phyloP scores from a whole-genome alignment of 1,284 basidiomycete genomes.

The Tremellales sp. region DNA sequence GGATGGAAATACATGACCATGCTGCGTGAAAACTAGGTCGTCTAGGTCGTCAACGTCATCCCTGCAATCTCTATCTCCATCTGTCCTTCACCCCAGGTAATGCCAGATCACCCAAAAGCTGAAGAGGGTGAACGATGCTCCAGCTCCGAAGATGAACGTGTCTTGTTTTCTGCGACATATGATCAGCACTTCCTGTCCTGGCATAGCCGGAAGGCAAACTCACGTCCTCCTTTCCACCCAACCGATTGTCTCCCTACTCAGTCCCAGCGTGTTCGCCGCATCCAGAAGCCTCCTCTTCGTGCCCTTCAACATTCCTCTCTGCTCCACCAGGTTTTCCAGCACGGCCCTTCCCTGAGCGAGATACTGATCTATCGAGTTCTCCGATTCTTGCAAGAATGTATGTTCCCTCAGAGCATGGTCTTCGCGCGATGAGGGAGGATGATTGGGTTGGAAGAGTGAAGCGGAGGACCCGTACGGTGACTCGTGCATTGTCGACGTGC shows the following conservation, averaged over 20 bases:
- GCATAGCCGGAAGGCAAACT: slow-evolving; percentile 23
- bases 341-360: slow-evolving; percentile 85
- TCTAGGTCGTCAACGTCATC: no score
- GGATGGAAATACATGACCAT: no score
- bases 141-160: slow-evolving; percentile 82
- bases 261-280: slow-evolving; percentile 85
- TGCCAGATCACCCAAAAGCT: slow-evolving; percentile 87
- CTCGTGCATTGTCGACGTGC: slow-evolving; percentile 29
- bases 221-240: slow-evolving; percentile 92
- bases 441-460: slow-evolving; percentile 55
- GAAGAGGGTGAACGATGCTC: slow-evolving; percentile 79
- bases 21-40: no score
- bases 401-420: slow-evolving; percentile 79
- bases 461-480: slow-evolving; percentile 55
- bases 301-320: slow-evolving; percentile 85
- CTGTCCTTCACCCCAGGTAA: slow-evolving; percentile 64
- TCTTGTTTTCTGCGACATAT: slow-evolving; percentile 68
- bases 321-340: slow-evolving; percentile 82
- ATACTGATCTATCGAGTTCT: slow-evolving; percentile 77
- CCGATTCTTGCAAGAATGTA: slow-evolving; percentile 75
- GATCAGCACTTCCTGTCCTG: slow-evolving; percentile 8
- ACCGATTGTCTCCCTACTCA: slow-evolving; percentile 86
- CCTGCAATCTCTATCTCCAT: background rate
- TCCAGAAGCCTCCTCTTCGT: slow-evolving; percentile 77
- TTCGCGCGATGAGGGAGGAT: slow-evolving; percentile 58